phyloP scores from a whole-genome alignment of 805 yeast genomes.

The Barnettozyma salicaria region DNA sequence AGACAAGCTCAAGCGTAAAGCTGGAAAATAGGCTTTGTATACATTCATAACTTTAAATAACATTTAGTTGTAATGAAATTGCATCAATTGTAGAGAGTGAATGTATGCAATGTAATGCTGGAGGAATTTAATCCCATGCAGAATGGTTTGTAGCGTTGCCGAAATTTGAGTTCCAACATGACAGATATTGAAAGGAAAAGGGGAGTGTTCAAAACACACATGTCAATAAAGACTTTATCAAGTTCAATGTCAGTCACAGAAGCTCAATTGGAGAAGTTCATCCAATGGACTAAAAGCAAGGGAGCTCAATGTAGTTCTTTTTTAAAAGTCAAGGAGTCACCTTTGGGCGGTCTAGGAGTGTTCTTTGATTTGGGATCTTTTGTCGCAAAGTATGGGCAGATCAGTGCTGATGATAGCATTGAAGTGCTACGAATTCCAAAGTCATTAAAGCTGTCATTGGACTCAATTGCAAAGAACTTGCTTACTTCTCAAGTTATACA shows the following conservation, averaged over 20 bases:
- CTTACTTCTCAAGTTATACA: conserved; percentile 16
- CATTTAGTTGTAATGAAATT: no score
- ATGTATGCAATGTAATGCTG: no score
- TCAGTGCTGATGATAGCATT: conserved; percentile 13
- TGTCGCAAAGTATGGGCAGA: conserved; percentile 1
- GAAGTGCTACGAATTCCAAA: conserved; percentile 37
- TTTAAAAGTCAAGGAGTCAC: conserved; percentile 21
- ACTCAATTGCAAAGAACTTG: conserved; percentile 21
- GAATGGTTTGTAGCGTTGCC: neutral
- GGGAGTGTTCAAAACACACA: no score
- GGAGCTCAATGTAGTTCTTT: conserved; percentile 11
- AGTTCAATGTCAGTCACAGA: conserved; percentile 9
- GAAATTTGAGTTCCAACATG: no score
- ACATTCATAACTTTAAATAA: no score
- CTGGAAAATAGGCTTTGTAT: conserved; percentile 1
- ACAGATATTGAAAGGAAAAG: no score
- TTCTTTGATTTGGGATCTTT: conserved; percentile 20
- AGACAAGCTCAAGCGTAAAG: conserved; percentile 10
- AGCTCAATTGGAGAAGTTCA: conserved; percentile 10
- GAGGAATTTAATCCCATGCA: no score
- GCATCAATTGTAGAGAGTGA: no score
- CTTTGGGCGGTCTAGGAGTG: conserved; percentile 34
- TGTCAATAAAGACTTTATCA: no score
- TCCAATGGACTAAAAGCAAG: conserved; percentile 13
- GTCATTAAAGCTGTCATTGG: conserved; percentile 29